These are phyloP conservation scores for Trichoderma gamsii DNA, from an alignment of 495 filamentous ascomycete species.

Conservation along the genomic window DNA sequence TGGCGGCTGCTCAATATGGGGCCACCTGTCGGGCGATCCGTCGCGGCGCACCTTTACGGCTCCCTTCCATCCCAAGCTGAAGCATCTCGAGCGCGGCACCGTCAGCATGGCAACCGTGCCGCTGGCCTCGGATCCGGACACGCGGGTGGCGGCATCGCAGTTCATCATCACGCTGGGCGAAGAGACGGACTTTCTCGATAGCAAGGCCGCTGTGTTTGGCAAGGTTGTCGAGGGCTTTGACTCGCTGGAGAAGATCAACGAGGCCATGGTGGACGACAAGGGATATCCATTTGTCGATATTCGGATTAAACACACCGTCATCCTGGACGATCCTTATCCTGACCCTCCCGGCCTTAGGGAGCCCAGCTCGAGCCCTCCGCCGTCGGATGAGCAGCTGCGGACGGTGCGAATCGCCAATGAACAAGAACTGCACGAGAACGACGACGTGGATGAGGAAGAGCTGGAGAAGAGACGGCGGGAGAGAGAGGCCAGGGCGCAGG, in stretches of 20 bases:
- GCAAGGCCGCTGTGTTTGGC: conserved; percentile 88
- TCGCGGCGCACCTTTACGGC: conserved; percentile 75
- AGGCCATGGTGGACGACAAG: conserved; percentile 74
- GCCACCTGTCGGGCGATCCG: conserved; percentile 59
- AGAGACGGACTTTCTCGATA: conserved; percentile 80
- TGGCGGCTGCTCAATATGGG: conserved; percentile 91
- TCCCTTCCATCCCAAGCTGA: conserved; percentile 74
- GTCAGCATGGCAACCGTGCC: conserved; percentile 92
- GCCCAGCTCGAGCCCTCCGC: conserved; percentile 73
- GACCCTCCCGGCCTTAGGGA: conserved; percentile 71
- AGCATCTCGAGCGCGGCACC: conserved; percentile 78
- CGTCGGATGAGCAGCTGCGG: conserved; percentile 76
- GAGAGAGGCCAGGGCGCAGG: conserved; percentile 88
- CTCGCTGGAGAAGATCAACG: conserved; percentile 86
- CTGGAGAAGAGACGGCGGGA: conserved; percentile 77
- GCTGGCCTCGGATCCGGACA: conserved; percentile 69
- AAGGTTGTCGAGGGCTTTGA: conserved; percentile 93
- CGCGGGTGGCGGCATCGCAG: conserved; percentile 74
- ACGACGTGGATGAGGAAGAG: conserved; percentile 60
- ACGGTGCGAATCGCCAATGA: conserved; percentile 90
- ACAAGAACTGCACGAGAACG: conserved; percentile 49
- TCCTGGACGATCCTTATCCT: conserved; percentile 82
- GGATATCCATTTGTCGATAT: conserved; percentile 85
- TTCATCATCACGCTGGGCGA: conserved; percentile 87
- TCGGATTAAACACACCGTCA: conserved; percentile 80